Conservation (phyloP, 192 early-diverging fungal genomes). For the Backusella psychrophila region DNA sequence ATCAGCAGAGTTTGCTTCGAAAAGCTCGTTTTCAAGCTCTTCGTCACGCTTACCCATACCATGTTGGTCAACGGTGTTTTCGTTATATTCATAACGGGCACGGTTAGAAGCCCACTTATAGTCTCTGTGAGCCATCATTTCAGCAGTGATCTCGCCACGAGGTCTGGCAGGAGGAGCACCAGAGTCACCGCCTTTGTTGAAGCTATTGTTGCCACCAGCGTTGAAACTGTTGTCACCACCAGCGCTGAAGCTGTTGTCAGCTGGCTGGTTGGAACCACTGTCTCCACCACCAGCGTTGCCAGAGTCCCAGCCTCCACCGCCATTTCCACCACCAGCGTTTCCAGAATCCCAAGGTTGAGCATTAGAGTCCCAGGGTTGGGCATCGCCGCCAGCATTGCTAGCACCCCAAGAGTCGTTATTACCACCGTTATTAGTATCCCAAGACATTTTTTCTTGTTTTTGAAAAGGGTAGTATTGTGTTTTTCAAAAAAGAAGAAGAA, state of each 20-base stretch:
- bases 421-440: neutral
- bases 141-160: slow-evolving; percentile 5
- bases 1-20: slow-evolving; percentile 48
- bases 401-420: neutral
- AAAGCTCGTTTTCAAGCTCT: slow-evolving; percentile 67
- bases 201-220: neutral
- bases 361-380: neutral
- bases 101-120: slow-evolving; percentile 51
- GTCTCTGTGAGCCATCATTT: neutral
- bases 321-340: neutral
- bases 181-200: neutral
- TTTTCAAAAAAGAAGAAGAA: neutral
- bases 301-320: neutral
- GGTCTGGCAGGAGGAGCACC: neutral
- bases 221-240: neutral
- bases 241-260: no score
- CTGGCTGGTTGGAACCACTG: no score
- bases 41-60: slow-evolving; percentile 59
- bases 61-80: slow-evolving; percentile 42
- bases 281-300: neutral
- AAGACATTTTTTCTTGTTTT: neutral
- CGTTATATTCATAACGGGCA: slow-evolving; percentile 54
- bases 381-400: neutral
- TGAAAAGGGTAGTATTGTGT: neutral
- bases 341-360: neutral